Evolutionary conservation across 2,329 filamentous ascomycete genomes (phyloP), one percentile per base, ranked within the genome.

Genomic region (Phialophora tarda): DNA sequence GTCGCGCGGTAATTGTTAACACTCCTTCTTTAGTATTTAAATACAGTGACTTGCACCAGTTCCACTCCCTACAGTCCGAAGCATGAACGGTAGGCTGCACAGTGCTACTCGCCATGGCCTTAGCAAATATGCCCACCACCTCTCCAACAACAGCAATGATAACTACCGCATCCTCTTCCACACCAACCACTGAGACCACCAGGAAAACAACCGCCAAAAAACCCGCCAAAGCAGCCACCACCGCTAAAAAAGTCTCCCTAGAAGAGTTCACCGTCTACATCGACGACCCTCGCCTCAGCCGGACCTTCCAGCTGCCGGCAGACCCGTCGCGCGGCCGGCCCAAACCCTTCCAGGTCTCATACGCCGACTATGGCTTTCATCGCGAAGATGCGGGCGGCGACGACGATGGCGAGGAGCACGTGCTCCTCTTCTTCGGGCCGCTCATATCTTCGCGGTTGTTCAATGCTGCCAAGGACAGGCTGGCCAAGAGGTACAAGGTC

Each of bases 351-450:
- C 53, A 21, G 28, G 30, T 56, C 53, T 56, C 53, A 4, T 56
- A 56, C 53, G 53, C 53, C 28, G 53, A 56, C 53, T 56, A 30
- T 56, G 53, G 53, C 24, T 56, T 21, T 56, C 53, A 56, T 34
- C 53, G 53, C 28, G 24, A 56, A 34, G 53, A n/a, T 23, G 28
- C 26, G 14, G 24, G 12, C n/a, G 53, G n/a, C 28, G 48, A 30
- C 28, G 48, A 53, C 23, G n/a, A 53, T 14, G 23, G 48, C 8
- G 53, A 56, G 53, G 53, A 56, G 53, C 53, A 56, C 14, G 53
- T 56, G 10, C 53, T 56, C 5, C n/a, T 56, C 6, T 56, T 56
- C 28, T 56, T 56, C 28, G 53, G 53, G 7, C 53, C 53, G 10
- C 28, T 56, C 24, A 34, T 56, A 28, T 56, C 53, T 38, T 56